phyloP scores from a whole-genome alignment of 257 asterid species.

The Solanum sitiens region DNA sequence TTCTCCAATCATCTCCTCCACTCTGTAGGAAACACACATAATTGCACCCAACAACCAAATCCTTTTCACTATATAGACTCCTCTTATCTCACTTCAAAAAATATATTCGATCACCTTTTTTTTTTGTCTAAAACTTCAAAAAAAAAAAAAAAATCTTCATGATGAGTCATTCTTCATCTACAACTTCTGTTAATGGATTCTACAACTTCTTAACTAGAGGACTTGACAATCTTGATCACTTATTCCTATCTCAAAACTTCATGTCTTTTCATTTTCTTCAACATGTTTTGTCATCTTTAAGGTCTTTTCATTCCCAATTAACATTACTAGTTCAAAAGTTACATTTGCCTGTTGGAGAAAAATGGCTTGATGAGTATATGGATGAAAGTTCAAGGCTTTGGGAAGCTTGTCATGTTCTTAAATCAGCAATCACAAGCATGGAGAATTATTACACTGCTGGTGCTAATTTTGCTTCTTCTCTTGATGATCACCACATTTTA shows the following conservation, averaged over 20 bases:
- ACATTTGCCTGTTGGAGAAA: conserved; percentile 56
- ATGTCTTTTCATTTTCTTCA: conserved; percentile 54
- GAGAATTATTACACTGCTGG: conserved; percentile 41
- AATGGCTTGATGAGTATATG: conserved; percentile 78
- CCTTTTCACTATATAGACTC: conserved; percentile 29
- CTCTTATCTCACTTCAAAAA: conserved; percentile 2
- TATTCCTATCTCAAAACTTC: conserved; percentile 40
- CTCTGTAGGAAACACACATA: conserved; percentile 46
- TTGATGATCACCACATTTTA: conserved; percentile 29
- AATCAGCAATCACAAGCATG: conserved; percentile 44
- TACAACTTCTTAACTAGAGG: conserved; percentile 42
- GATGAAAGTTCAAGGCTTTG: conserved; percentile 76
- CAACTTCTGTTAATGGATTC: conserved; percentile 45
- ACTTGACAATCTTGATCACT: conserved; percentile 47
- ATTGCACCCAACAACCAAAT: conserved; percentile 64
- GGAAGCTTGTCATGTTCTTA: conserved; percentile 53
- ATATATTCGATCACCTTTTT: background rate
- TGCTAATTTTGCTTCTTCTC: conserved; percentile 29
- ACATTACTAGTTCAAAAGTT: conserved; percentile 38
- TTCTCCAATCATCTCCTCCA: conserved; percentile 78
- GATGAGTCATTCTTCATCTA: conserved; percentile 57
- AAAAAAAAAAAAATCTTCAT: conserved; percentile 3
- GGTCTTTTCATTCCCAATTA: conserved; percentile 54
- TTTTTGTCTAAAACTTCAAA: too few relatives aligned
- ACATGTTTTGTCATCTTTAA: conserved; percentile 42